Evolutionary conservation across 441 rosid genomes (phyloP).

Genomic region (Gossypium aridum): DNA sequence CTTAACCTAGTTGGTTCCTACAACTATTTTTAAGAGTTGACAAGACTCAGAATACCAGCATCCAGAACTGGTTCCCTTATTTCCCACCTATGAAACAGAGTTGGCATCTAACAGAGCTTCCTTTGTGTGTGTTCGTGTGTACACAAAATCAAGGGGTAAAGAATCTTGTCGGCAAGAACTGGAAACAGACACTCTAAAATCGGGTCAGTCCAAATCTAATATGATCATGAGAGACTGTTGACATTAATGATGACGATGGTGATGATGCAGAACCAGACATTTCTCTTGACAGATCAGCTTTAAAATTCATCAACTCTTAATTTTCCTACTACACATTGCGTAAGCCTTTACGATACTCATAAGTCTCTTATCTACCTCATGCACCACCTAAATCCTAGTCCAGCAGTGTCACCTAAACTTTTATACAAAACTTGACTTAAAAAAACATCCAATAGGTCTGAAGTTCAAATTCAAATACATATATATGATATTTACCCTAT

Average conservation of each 20-base stretch:
- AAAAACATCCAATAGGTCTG: background rate
- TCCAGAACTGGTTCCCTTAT: background rate
- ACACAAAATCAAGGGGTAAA: background rate
- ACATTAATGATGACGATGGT: conserved; percentile 3
- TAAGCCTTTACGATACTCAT: background rate
- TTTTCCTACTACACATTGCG: background rate
- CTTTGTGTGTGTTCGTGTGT: background rate
- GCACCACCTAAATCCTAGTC: background rate
- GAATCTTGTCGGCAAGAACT: background rate
- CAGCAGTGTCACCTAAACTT: background rate
- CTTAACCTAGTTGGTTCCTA: background rate
- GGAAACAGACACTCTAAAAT: conserved; percentile 2
- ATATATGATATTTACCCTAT: background rate
- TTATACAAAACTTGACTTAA: background rate
- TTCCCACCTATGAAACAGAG: background rate
- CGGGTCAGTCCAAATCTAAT: conserved; percentile 3
- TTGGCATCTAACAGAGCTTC: too few species aligned
- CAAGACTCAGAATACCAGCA: background rate
- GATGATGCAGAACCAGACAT: conserved; percentile 1
- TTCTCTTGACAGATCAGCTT: conserved; percentile 2
- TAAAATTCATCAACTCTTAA: background rate
- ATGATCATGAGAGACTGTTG: background rate
- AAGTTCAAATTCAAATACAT: background rate
- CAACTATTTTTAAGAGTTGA: background rate
- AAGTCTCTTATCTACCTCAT: background rate